Conservation (phyloP, 2,329 filamentous ascomycete genomes). For the Zasmidium cellare region DNA sequence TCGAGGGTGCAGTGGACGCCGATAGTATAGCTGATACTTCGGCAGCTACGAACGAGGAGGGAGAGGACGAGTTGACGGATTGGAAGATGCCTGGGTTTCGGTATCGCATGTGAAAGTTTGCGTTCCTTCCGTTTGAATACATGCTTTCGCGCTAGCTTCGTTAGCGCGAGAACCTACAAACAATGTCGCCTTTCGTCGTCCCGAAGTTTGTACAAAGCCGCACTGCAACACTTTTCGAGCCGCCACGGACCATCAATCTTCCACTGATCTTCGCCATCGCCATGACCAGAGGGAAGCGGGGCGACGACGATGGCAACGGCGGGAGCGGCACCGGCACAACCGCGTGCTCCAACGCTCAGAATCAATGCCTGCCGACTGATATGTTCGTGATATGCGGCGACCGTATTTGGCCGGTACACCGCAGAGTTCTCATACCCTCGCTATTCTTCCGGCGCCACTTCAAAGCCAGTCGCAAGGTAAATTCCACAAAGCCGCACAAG, state of each 20-base stretch:
- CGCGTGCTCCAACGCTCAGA: too few species aligned
- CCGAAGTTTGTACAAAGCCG: too few species aligned
- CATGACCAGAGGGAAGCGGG: too few species aligned
- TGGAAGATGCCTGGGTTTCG: slow-evolving; percentile 61
- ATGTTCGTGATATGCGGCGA: neutral
- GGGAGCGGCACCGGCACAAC: too few species aligned
- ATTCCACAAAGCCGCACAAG: neutral
- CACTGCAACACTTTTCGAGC: too few species aligned
- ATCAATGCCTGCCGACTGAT: neutral
- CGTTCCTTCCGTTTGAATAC: too few species aligned
- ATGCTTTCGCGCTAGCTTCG: too few species aligned
- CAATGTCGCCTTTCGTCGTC: too few species aligned
- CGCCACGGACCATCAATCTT: too few species aligned
- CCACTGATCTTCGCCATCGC: too few species aligned
- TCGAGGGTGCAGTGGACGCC: slow-evolving; percentile 1
- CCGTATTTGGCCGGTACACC: neutral
- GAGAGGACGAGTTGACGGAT: slow-evolving; percentile 59
- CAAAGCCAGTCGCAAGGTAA: neutral
- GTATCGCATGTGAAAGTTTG: slow-evolving; percentile 49
- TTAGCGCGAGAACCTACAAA: too few species aligned
- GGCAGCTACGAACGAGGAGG: slow-evolving; percentile 42
- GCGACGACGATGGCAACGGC: too few species aligned
- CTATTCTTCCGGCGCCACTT: neutral
- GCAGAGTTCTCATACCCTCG: neutral
- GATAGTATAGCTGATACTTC: slow-evolving; percentile 24